Evolutionary conservation across 208 protist species (phyloP).

Genomic region (Leishmania tarentolae): DNA sequence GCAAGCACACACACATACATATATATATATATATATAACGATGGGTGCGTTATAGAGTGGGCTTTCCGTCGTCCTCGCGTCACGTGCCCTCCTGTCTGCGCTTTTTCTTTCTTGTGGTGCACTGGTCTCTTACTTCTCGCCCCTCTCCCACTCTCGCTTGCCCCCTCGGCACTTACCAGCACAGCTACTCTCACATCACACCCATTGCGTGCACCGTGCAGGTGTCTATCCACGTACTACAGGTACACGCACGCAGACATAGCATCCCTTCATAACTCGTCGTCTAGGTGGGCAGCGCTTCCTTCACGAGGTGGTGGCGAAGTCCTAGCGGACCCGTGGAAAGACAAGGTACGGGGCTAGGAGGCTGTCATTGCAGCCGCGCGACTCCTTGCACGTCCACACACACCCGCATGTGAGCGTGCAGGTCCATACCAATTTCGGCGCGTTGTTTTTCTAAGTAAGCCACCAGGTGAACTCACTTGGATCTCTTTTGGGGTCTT

Average conservation of each 20-base stretch:
- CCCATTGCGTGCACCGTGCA: not conserved
- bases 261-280: not conserved
- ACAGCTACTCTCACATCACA: not conserved
- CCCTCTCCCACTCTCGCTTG: not conserved
- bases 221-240: not conserved
- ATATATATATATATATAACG: not conserved
- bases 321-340: not conserved
- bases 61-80: not conserved
- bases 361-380: not conserved
- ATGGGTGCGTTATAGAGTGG: no score
- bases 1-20: not conserved
- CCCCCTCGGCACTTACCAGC: not conserved
- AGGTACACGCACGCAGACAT: not conserved
- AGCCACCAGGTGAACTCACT: no score
- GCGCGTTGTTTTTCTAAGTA: constrained; percentile 2
- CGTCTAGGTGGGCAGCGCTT: not conserved
- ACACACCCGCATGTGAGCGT: not conserved
- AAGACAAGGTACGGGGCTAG: not conserved
- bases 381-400: not conserved
- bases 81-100: not conserved
- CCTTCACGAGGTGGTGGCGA: not conserved
- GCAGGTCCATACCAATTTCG: not conserved
- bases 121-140: not conserved
- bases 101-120: not conserved
- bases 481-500: no score